Conservation (phyloP, 306 rosid species). For the Abrus pulchellus region DNA sequence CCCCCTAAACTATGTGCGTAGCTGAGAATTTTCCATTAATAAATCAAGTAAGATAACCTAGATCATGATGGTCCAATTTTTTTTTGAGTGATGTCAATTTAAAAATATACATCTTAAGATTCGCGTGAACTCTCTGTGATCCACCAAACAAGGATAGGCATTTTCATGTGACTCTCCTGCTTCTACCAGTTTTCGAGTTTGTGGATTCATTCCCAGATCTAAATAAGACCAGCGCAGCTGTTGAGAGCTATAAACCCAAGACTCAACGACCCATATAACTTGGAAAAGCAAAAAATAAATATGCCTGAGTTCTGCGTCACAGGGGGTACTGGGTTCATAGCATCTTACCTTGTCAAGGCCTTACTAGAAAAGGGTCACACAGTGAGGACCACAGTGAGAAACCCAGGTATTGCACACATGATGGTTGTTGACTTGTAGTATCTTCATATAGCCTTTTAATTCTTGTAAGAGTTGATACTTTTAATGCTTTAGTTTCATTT, state of each 20-base stretch:
- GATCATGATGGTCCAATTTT: too few species aligned
- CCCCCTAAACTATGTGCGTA: too few species aligned
- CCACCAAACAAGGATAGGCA: background rate
- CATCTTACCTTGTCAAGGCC: slow-evolving; percentile 71
- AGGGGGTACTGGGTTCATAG: slow-evolving; percentile 89
- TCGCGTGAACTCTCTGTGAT: slow-evolving; percentile 45
- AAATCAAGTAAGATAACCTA: too few species aligned
- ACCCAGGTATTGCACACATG: slow-evolving; percentile 61
- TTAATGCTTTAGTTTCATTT: too few species aligned
- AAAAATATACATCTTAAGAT: background rate
- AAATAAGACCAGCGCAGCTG: background rate
- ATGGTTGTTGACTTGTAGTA: too few species aligned
- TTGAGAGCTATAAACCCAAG: background rate
- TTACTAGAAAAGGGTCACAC: slow-evolving; percentile 73
- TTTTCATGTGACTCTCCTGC: background rate
- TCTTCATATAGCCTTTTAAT: background rate
- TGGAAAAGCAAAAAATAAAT: too few species aligned
- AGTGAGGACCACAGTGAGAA: slow-evolving; percentile 77
- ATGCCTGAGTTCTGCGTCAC: slow-evolving; percentile 87
- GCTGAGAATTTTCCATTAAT: too few species aligned
- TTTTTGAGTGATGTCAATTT: too few species aligned
- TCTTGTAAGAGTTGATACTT: background rate
- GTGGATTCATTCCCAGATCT: background rate
- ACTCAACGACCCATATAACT: background rate
- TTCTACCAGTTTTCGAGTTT: background rate